A percentile compares a stretch with the other conserved stretches of the same genome.
phyloP scores from a whole-genome alignment of 2,329 filamentous ascomycete species.

The Dactylellina parvicollis region DNA sequence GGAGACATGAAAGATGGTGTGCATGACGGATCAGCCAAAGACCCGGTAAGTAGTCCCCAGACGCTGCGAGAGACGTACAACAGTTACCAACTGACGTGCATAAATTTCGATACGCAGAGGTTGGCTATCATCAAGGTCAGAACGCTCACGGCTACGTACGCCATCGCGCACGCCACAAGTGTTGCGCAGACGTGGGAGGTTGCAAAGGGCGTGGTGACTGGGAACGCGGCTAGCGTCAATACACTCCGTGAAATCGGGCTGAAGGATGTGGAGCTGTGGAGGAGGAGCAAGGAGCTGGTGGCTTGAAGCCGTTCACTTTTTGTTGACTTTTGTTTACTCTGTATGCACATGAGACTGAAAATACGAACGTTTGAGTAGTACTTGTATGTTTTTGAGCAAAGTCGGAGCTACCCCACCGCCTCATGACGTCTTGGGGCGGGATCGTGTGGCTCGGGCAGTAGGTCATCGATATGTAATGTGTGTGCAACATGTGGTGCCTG shows the following conservation, averaged over 20 bases:
- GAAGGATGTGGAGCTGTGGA: slow-evolving; percentile 73
- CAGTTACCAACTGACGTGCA: too few relatives aligned
- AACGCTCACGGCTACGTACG: slow-evolving; percentile 77
- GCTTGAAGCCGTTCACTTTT: too few relatives aligned
- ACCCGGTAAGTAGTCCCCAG: slow-evolving; percentile 65
- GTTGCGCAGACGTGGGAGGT: slow-evolving; percentile 75
- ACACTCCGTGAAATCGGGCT: slow-evolving; percentile 78
- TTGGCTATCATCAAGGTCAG: slow-evolving; percentile 83
- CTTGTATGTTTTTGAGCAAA: too few relatives aligned
- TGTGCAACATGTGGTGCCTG: neutral
- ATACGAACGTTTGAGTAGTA: too few relatives aligned
- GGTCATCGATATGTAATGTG: too few relatives aligned
- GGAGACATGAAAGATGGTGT: slow-evolving; percentile 84
- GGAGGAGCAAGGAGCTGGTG: slow-evolving; percentile 60
- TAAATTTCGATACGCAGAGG: too few relatives aligned
- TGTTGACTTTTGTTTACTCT: neutral
- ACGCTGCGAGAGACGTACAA: too few relatives aligned
- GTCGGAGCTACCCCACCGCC: slow-evolving; percentile 13
- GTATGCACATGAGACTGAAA: too few relatives aligned
- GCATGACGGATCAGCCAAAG: slow-evolving; percentile 82
- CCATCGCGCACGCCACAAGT: slow-evolving; percentile 69
- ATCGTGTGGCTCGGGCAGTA: neutral
- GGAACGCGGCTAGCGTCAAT: slow-evolving; percentile 76
- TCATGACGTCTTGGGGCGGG: slow-evolving; percentile 6
- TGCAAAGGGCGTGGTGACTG: slow-evolving; percentile 78